Evolutionary conservation across 371 early-diverging fungal species (phyloP).

Genomic region (Rhizopus sp.): DNA sequence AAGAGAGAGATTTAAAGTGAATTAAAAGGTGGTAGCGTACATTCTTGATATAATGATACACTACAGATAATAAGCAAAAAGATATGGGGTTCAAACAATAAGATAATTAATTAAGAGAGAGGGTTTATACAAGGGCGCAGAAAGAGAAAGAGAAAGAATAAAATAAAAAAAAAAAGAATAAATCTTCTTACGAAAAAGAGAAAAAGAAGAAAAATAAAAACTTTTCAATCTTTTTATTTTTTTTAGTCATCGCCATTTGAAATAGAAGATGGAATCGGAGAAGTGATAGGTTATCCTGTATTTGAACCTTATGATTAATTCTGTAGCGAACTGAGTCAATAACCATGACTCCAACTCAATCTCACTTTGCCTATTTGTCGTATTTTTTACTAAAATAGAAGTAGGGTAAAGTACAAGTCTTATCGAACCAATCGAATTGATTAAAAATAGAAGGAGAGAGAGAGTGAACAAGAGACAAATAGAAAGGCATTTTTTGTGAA

Average conservation of each 20-base stretch:
- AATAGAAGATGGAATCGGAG: neutral
- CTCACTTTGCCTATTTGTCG: no score
- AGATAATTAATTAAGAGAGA: constrained; percentile 2
- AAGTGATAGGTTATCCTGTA: neutral
- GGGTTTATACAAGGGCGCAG: neutral
- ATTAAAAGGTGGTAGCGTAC: constrained; percentile 32
- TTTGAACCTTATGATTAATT: neutral
- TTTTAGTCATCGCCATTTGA: neutral
- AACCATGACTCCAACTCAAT: no score
- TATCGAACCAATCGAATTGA: neutral
- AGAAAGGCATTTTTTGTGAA: neutral
- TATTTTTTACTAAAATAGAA: no score
- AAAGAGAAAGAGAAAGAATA: neutral
- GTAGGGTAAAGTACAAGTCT: neutral
- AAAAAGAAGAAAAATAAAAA: neutral
- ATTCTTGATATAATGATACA: constrained; percentile 23
- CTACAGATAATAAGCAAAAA: constrained; percentile 13
- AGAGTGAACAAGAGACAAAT: neutral
- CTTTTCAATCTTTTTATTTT: neutral
- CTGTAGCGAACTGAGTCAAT: no score
- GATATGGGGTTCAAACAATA: constrained; percentile 17
- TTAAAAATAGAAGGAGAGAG: neutral
- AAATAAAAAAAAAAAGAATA: neutral
- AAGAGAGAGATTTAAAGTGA: constrained; percentile 11
- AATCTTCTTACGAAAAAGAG: neutral